Conservation (phyloP, 257 asterid genomes). For the Marsdenia floribunda region DNA sequence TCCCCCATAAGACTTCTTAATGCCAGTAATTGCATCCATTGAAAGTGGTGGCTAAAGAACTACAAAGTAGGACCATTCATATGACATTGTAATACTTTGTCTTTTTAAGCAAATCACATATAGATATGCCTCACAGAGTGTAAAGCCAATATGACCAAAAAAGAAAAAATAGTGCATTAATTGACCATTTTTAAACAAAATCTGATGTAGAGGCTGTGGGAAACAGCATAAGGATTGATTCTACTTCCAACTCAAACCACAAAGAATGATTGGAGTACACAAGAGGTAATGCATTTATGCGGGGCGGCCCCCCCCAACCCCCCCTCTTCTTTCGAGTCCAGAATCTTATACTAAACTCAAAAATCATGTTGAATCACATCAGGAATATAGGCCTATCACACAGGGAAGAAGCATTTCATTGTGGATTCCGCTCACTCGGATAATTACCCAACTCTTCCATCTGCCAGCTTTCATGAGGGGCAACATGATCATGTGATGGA, state of each 20-base stretch:
- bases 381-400: slow-evolving; percentile 42
- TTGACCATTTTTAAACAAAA: slow-evolving; percentile 16
- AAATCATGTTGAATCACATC: slow-evolving; percentile 32
- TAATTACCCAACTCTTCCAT: slow-evolving; percentile 57
- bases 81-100: slow-evolving; percentile 1
- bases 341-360: slow-evolving; percentile 24
- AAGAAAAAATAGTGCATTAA: slow-evolving; percentile 16
- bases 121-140: slow-evolving; percentile 5
- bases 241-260: slow-evolving; percentile 21
- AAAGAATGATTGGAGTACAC: slow-evolving; percentile 31
- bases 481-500: slow-evolving; percentile 61
- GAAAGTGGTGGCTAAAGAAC: slow-evolving; percentile 3
- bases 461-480: slow-evolving; percentile 96
- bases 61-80: slow-evolving; percentile 9
- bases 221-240: slow-evolving; percentile 17
- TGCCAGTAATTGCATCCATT: slow-evolving; percentile 2
- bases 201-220: slow-evolving; percentile 14
- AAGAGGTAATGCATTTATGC: slow-evolving; percentile 14
- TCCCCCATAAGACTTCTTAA: background rate
- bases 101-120: background rate
- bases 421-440: slow-evolving; percentile 38
- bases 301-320: slow-evolving; percentile 13
- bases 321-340: slow-evolving; percentile 17
- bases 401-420: slow-evolving; percentile 24
- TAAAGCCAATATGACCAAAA: slow-evolving; percentile 19